Conservation (phyloP, 257 asterid genomes). For the Solanum chiquidenum region DNA sequence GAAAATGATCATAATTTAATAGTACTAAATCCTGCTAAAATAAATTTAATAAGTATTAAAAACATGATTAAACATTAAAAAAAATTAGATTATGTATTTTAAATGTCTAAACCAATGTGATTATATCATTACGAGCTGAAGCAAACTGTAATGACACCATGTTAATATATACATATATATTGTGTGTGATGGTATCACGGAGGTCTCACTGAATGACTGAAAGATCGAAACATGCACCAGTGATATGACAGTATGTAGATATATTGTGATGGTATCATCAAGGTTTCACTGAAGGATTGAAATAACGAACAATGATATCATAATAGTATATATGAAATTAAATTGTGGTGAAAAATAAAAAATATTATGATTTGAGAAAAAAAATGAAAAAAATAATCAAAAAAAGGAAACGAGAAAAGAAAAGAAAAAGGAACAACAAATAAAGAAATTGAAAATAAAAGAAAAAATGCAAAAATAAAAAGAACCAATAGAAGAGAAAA, state of each 20-base stretch:
- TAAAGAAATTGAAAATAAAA: not conserved
- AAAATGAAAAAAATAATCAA: too few species aligned
- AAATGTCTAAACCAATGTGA: not conserved
- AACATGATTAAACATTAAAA: too few species aligned
- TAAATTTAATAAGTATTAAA: too few species aligned
- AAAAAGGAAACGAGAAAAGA: too few species aligned
- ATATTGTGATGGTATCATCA: not conserved
- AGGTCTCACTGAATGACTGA: not conserved
- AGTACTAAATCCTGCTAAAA: not conserved
- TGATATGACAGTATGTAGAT: too few species aligned
- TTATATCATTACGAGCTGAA: too few species aligned
- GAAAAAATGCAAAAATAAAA: not conserved
- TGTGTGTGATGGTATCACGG: not conserved
- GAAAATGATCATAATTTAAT: not conserved
- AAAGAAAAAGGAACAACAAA: not conserved
- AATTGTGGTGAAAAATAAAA: not conserved
- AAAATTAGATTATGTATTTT: not conserved
- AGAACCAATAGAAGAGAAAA: not conserved
- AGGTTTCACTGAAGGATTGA: not conserved
- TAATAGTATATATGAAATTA: too few species aligned
- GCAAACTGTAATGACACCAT: not conserved
- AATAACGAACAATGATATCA: too few species aligned
- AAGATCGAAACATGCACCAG: not conserved
- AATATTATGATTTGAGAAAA: too few species aligned
- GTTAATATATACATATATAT: not conserved